Evolutionary conservation across 2,329 filamentous ascomycete genomes (phyloP).

Genomic region (Alternaria atra): DNA sequence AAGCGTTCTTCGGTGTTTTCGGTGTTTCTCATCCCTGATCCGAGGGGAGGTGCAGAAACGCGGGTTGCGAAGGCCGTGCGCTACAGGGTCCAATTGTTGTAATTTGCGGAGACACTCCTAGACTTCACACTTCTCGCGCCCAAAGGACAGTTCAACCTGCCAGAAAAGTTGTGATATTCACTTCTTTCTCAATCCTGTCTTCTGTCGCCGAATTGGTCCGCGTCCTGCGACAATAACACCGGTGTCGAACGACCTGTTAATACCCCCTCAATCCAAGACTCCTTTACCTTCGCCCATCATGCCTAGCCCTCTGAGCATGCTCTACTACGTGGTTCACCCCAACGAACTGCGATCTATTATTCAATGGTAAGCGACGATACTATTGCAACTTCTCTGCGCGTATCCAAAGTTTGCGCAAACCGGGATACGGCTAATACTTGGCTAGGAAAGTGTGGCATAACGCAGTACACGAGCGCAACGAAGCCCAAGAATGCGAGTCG

Average conservation of each 20-base stretch:
- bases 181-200: background rate
- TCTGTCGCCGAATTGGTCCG: constrained; percentile 13
- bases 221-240: constrained; percentile 7
- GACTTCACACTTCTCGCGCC: constrained; percentile 5
- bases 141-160: background rate
- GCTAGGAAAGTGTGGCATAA: constrained; percentile 97
- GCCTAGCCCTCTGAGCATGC: constrained; percentile 58
- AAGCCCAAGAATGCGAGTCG: constrained; percentile 75
- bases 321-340: constrained; percentile 80
- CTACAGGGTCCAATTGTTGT: constrained; percentile 15
- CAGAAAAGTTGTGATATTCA: background rate
- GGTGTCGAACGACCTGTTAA: constrained; percentile 12
- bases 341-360: constrained; percentile 81
- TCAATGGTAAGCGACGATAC: constrained; percentile 74
- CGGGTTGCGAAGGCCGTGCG: constrained; percentile 17
- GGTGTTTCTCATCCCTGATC: constrained; percentile 8
- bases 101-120: constrained; percentile 18
- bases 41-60: constrained; percentile 8
- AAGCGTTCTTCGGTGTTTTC: constrained; percentile 1
- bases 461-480: constrained; percentile 84
- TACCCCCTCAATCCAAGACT: constrained; percentile 17
- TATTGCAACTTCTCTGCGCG: background rate
- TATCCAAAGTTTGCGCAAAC: background rate
- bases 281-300: constrained; percentile 38
- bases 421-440: constrained; percentile 17